A percentile compares a stretch with the other conserved stretches of the same genome.
phyloP scores from a whole-genome alignment of 805 yeast species.

The Yamadazyma nakazawae region DNA sequence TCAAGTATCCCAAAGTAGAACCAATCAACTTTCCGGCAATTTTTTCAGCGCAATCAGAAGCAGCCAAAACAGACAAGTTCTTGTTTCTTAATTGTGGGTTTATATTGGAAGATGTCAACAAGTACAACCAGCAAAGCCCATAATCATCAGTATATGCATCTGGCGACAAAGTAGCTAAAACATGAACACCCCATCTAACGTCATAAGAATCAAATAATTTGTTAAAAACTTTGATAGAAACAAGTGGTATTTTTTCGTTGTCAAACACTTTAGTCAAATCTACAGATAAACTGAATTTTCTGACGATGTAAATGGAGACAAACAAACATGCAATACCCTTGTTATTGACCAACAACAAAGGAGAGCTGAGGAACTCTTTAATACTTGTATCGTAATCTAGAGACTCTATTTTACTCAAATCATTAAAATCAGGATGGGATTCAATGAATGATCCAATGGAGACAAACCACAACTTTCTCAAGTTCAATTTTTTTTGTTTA shows the following conservation, averaged over 20 bases:
- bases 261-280: slow-evolving; percentile 14
- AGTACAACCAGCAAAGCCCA: slow-evolving; percentile 51
- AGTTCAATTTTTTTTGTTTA: slow-evolving; percentile 56
- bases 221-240: slow-evolving; percentile 47
- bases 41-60: slow-evolving; percentile 16
- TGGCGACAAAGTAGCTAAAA: slow-evolving; percentile 35
- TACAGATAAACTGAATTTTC: slow-evolving; percentile 5
- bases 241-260: slow-evolving; percentile 47
- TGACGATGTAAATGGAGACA: slow-evolving; percentile 35
- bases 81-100: slow-evolving; percentile 29
- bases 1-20: slow-evolving; percentile 33
- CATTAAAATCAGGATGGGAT: slow-evolving; percentile 27
- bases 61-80: slow-evolving; percentile 23
- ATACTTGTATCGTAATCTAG: slow-evolving; percentile 24
- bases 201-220: slow-evolving; percentile 48
- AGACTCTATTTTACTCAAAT: slow-evolving; percentile 29
- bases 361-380: slow-evolving; percentile 47
- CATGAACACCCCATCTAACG: slow-evolving; percentile 50
- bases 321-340: slow-evolving; percentile 54
- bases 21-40: slow-evolving; percentile 4
- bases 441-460: slow-evolving; percentile 37
- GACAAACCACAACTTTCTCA: slow-evolving; percentile 67
- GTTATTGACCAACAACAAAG: slow-evolving; percentile 51
- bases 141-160: slow-evolving; percentile 19
- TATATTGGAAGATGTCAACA: slow-evolving; percentile 41